Conservation (phyloP, 2,329 filamentous ascomycete species). For the Nemania sp. region DNA sequence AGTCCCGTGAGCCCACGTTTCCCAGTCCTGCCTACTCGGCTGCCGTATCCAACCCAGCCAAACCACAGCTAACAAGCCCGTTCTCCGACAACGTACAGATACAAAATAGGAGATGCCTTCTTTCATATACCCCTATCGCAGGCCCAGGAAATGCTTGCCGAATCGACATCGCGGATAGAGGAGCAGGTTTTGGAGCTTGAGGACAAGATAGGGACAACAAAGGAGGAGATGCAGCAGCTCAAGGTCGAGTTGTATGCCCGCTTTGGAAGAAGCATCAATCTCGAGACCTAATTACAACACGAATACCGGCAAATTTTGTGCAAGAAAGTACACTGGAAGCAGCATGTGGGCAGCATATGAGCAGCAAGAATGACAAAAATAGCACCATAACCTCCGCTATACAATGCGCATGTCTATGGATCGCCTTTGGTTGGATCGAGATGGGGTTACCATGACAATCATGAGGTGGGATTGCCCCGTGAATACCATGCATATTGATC, state of each 20-base stretch:
- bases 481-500: neutral
- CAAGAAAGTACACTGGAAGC: neutral
- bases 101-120: constrained; percentile 97
- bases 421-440: neutral
- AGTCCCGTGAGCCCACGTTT: constrained; percentile 75
- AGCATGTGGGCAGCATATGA: neutral
- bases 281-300: constrained; percentile 76
- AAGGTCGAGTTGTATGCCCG: constrained; percentile 94
- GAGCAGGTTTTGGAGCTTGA: constrained; percentile 81
- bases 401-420: neutral
- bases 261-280: constrained; percentile 96
- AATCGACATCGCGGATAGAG: constrained; percentile 79
- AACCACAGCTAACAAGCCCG: constrained; percentile 18
- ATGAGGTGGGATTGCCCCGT: neutral
- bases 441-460: neutral
- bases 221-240: constrained; percentile 88
- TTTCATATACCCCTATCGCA: constrained; percentile 86
- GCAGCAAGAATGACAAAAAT: neutral
- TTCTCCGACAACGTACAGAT: constrained; percentile 65
- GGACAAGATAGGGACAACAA: constrained; percentile 77
- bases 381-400: neutral
- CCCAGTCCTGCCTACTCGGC: neutral
- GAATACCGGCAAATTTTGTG: neutral
- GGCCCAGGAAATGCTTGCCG: constrained; percentile 85
- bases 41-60: neutral